Percentiles rank a stretch among this genome's conserved stretches.
phyloP scores from a whole-genome alignment of 306 rosid genomes.

The Cucurbita maxima region DNA sequence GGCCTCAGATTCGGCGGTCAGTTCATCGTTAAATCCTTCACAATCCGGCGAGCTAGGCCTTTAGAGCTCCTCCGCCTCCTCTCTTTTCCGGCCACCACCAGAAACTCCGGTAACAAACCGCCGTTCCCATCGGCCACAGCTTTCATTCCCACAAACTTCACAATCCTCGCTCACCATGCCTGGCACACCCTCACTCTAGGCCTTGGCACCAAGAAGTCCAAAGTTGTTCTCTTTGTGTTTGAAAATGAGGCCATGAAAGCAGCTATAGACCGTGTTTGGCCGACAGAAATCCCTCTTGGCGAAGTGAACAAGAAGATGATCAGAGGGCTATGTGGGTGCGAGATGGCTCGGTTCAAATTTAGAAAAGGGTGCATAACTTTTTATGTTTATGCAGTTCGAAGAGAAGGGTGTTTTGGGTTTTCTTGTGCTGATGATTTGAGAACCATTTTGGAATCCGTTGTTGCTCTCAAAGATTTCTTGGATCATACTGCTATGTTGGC shows the following conservation, averaged over 20 bases:
- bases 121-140: slow-evolving; percentile 83
- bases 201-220: slow-evolving; percentile 86
- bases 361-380: slow-evolving; percentile 89
- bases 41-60: slow-evolving; percentile 69
- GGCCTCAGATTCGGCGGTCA: slow-evolving; percentile 92
- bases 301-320: slow-evolving; percentile 73
- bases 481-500: slow-evolving; percentile 95
- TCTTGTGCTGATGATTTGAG: slow-evolving; percentile 58
- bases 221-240: slow-evolving; percentile 66
- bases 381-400: slow-evolving; percentile 79
- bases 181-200: slow-evolving; percentile 95
- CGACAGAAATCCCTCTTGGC: slow-evolving; percentile 69
- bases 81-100: slow-evolving; percentile 49
- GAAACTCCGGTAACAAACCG: background rate
- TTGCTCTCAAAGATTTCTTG: slow-evolving; percentile 81
- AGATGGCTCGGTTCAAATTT: slow-evolving; percentile 91
- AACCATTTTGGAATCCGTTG: slow-evolving; percentile 59
- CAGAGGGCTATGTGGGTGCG: slow-evolving; percentile 51
- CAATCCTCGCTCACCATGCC: slow-evolving; percentile 89
- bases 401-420: slow-evolving; percentile 46
- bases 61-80: slow-evolving; percentile 60
- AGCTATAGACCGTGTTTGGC: slow-evolving; percentile 54
- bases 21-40: slow-evolving; percentile 87
- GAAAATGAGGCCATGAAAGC: slow-evolving; percentile 52
- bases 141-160: slow-evolving; percentile 86